Base-by-base conservation (phyloP, 140 eudicot species). In the Bidens hawaiensis region DNA sequence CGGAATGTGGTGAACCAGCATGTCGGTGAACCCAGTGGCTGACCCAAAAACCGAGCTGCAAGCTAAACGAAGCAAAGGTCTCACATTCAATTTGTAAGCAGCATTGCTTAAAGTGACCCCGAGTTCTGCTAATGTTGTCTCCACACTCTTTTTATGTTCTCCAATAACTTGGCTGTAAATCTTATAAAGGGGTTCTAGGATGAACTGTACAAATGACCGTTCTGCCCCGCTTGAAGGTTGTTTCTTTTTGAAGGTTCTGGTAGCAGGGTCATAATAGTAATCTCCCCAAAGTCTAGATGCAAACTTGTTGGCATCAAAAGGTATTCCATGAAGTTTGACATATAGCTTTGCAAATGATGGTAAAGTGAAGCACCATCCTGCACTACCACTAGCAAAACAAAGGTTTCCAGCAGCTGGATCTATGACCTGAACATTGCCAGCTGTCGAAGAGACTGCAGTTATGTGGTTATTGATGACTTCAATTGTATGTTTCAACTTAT, bases 211-310 rank as follows among this genome's bases (percentile, higher is more conserved):
- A 73, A 94, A 94, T 25, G 99, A 85, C 62, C 97, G 69, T 65
- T 94, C 99, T 4, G 67, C 97, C 66, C 99, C 99, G 47, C 84
- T 69, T 31, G 85, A 48, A 16, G 90, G 95, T 48, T 54, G 94
- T 60, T 83, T 88, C 70, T 71, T 94, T 83, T 75, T 94, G 31
- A 94, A 94, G 28, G 67, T 51, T 60, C 99, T 81, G 33, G 88
- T 76, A 42, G 84, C 87, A 8, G 94, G 76, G 58, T 88, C 88
- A 56, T 72, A 94, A 69, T 85, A 88, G 64, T 76, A 65, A 68
- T 94, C 99, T 64, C 99, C 97, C 99, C 99, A 94, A 62, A 94
- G 97, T 5, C 94, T 83, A 36, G 90, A 34, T 9, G 97, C 97
- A 70, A 94, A 89, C 61, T 85, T 88, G 49, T 76, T 74, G 24